Conservation (phyloP, 1,139 yeast genomes). For the Geotrichum phurueaensis region DNA sequence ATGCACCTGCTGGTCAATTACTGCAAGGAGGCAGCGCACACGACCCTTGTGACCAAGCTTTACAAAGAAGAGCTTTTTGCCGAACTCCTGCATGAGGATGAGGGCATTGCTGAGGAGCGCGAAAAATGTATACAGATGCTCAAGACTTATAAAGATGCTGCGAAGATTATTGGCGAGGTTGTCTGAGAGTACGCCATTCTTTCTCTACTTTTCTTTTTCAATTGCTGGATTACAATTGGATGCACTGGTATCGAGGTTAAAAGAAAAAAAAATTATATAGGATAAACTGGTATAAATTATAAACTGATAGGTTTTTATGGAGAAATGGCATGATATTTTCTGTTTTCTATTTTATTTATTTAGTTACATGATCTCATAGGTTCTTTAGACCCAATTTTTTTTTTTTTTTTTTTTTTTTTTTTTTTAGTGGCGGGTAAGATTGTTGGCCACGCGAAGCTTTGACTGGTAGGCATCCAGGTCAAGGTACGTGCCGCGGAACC, state of each 20-base stretch:
- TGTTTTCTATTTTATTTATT: too few species aligned
- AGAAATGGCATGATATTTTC: too few species aligned
- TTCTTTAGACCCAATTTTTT: too few species aligned
- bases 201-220: not conserved
- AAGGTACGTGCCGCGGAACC: constrained; percentile 74
- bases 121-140: constrained; percentile 78
- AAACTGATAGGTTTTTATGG: too few species aligned
- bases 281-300: too few species aligned
- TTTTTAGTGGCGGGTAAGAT: constrained; percentile 6
- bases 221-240: not conserved
- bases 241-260: not conserved
- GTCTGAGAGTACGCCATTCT: constrained; percentile 38
- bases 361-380: too few species aligned
- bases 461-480: constrained; percentile 71
- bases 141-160: constrained; percentile 84
- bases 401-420: too few species aligned
- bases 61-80: constrained; percentile 82
- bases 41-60: constrained; percentile 81
- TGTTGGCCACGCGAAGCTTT: constrained; percentile 41
- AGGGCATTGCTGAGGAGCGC: constrained; percentile 80
- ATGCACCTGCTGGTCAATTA: constrained; percentile 92
- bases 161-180: constrained; percentile 81
- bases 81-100: constrained; percentile 84
- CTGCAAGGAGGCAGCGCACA: constrained; percentile 81
- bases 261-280: not conserved